Conservation (phyloP, 2,329 filamentous ascomycete species). For the Elsinoe fawcettii region DNA sequence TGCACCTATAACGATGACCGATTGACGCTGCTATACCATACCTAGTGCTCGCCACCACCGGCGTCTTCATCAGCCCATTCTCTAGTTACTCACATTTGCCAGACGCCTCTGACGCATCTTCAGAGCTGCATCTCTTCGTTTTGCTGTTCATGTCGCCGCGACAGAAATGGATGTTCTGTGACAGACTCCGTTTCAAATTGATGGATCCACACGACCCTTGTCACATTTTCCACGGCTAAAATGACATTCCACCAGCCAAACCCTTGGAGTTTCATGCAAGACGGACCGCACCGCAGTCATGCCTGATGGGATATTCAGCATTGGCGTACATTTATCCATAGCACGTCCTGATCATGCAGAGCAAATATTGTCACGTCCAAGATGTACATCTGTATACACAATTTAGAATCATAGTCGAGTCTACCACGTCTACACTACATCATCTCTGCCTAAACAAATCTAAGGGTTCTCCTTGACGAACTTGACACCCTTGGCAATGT, state of each 20-base stretch:
- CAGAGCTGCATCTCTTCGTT: not conserved
- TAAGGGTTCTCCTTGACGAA: conserved; percentile 54
- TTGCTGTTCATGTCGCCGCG: not conserved
- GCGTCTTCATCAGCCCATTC: too few relatives aligned
- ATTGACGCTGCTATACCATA: not conserved
- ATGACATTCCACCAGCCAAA: conserved; percentile 10
- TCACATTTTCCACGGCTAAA: conserved; percentile 1
- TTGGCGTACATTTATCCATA: not conserved
- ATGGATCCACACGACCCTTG: conserved; percentile 8
- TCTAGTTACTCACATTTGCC: too few relatives aligned
- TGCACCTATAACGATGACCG: not conserved
- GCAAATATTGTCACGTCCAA: not conserved
- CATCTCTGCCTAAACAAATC: conserved; percentile 14
- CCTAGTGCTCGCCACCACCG: not conserved
- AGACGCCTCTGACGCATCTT: too few relatives aligned
- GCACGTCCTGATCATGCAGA: too few relatives aligned
- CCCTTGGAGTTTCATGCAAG: not conserved
- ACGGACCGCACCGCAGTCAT: not conserved
- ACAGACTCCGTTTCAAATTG: conserved; percentile 1
- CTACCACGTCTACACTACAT: not conserved
- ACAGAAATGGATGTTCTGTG: not conserved
- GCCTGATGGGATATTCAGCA: not conserved
- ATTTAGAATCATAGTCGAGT: conserved; percentile 10
- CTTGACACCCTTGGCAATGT: conserved; percentile 84
- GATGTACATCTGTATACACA: not conserved